Evolutionary conservation across 2,329 filamentous ascomycete species (phyloP), one percentile per base, ranked within the genome.

Genomic region (Aspergillus vadensis): DNA sequence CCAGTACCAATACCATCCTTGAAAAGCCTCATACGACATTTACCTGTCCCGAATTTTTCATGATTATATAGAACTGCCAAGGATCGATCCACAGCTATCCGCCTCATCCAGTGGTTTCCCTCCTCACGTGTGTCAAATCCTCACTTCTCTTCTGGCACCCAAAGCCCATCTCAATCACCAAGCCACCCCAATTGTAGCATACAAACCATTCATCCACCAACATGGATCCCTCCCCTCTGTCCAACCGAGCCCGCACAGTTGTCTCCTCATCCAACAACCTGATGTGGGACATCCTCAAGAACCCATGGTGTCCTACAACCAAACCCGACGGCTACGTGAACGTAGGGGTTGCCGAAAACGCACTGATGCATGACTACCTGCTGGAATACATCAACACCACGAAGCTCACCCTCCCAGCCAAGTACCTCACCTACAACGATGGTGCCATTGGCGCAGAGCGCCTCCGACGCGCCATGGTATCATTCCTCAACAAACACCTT

Each of bases 291-390:
- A 74, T 84, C 41, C 68, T 83, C 43, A 67, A 70, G 7, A 74
- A 85, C 62, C 68, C 78, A 5, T 85, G 77, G 74, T 65, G 81
- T 56, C 74, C 77, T n/a, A 17, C 60, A 2, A 67, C 59, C 17
- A 72, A 72, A 43, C 70, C 70, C 0, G 64, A 70, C 14, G 82
- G 82, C 25, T 82, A 79, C 61, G 71, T 84, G 32, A 83, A 79
- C 59, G 74, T 85, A 0, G 82, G 82, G 1, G 74, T 85, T 1
- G 83, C 83, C 5, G 83, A 85, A 67, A 85, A 85, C 65, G 69
- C 72, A 0, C 76, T 85, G 44, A 83, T 85, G 82, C 82, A 84
- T 58, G 66, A 76, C 17, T 66, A 74, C 3, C 74, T 85, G 3
- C 68, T 76, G 2, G 65, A 77, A 19, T 80, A 80, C 80, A 54